Percentiles rank a stretch among this genome's conserved stretches.
Conservation (phyloP, 139 green algal genomes). For the Chlamydomonas urium region DNA sequence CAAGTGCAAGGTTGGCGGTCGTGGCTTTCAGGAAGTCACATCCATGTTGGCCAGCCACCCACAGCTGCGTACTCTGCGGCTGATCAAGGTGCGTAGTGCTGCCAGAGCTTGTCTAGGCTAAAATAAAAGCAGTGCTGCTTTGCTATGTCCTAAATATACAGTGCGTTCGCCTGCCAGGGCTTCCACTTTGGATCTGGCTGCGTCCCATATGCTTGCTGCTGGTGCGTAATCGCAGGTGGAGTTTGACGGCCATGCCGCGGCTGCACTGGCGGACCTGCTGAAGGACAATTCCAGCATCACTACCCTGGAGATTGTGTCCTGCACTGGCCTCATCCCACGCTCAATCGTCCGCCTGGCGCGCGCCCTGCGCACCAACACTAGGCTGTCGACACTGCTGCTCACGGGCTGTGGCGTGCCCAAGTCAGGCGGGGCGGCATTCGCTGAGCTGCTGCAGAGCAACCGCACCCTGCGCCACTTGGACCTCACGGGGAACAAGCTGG, state of each 20-base stretch:
- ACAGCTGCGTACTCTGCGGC: conserved; percentile 2
- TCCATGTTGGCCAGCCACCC: not conserved
- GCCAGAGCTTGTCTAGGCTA: too few species aligned
- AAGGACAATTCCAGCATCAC: not conserved
- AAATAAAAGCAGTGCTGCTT: too few species aligned
- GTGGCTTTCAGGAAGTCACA: conserved; percentile 1
- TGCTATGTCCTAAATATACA: too few species aligned
- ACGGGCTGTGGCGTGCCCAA: not conserved
- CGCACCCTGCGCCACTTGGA: too few species aligned
- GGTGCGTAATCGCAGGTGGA: too few species aligned
- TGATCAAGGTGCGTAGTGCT: conserved; percentile 8
- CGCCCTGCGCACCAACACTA: not conserved
- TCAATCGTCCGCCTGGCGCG: not conserved
- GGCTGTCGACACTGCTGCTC: not conserved
- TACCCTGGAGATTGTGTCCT: conserved; percentile 1
- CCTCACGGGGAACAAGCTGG: too few species aligned
- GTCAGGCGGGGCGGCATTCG: not conserved
- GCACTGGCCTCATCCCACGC: not conserved
- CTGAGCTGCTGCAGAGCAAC: too few species aligned
- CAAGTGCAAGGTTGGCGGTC: conserved; percentile 3
- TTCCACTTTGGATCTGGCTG: too few species aligned
- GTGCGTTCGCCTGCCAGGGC: too few species aligned
- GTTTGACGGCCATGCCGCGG: too few species aligned
- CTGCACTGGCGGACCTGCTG: conserved; percentile 1
- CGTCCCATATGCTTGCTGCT: too few species aligned